Evolutionary conservation across 441 rosid genomes (phyloP).

Genomic region (Hura crepitans): DNA sequence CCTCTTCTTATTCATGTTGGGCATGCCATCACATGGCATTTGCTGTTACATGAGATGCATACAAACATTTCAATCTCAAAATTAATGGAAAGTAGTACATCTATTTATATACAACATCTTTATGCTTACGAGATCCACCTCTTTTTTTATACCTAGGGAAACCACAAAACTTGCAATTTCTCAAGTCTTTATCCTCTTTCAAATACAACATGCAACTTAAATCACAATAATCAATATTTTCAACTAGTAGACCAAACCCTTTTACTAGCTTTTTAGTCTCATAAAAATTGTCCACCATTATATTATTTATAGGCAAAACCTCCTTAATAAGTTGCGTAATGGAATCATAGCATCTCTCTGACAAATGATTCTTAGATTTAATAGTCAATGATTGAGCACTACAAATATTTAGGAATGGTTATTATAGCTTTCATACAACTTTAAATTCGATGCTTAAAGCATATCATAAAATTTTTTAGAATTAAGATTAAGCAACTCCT

Average conservation of each 20-base stretch:
- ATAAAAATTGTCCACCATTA: no score
- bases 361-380: background rate
- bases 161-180: no score
- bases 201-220: background rate
- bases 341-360: background rate
- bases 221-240: no score
- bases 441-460: background rate
- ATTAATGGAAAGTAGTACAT: no score
- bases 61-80: no score
- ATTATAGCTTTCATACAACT: background rate
- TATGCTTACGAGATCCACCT: no score
- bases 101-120: no score
- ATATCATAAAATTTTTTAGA: background rate
- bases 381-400: background rate
- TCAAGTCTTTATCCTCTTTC: no score
- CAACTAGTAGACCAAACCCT: background rate
- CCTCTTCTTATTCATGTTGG: no score
- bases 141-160: no score
- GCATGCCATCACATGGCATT: no score
- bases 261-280: background rate
- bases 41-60: no score
- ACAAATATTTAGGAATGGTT: background rate
- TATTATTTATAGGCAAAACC: background rate
- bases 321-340: background rate
- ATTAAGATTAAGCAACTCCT: background rate